Conservation (phyloP, 495 filamentous ascomycete species). For the Neurospora sp. region DNA sequence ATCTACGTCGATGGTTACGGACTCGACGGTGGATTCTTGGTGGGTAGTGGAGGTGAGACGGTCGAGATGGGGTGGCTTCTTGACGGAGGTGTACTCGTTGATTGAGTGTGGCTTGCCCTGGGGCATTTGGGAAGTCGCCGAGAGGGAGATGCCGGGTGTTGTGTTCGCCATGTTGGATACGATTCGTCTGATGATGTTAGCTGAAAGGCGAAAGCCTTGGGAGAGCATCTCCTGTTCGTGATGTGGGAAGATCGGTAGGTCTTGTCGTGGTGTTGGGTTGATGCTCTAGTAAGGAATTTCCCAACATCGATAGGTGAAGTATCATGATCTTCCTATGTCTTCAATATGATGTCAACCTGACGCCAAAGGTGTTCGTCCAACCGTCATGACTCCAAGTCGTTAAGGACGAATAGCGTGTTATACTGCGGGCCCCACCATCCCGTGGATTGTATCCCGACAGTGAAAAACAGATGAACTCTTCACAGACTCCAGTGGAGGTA, state of each 20-base stretch:
- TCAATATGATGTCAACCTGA: not conserved
- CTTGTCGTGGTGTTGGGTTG: not conserved
- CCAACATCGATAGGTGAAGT: not conserved
- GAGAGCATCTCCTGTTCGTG: not conserved
- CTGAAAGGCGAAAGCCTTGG: not conserved
- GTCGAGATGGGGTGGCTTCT: slow-evolving; percentile 7
- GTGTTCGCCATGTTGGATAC: not conserved
- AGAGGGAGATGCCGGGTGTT: not conserved
- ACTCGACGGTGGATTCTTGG: slow-evolving; percentile 4
- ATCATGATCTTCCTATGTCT: not conserved
- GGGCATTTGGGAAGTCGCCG: not conserved
- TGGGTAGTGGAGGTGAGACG: slow-evolving; percentile 4
- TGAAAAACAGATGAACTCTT: not conserved
- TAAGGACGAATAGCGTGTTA: not conserved
- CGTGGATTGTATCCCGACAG: not conserved
- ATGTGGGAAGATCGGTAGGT: not conserved
- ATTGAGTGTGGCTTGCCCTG: slow-evolving; percentile 5
- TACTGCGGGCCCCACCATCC: not conserved
- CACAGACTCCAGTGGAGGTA: too few relatives aligned
- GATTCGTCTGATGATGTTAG: not conserved
- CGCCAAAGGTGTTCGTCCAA: not conserved
- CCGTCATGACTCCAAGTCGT: not conserved
- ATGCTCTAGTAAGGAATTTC: not conserved
- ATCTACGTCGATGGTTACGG: slow-evolving; percentile 9
- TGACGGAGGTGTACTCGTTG: slow-evolving; percentile 6